Evolutionary conservation across 2,329 filamentous ascomycete genomes (phyloP).

Genomic region (Cladosporium oxysporum): DNA sequence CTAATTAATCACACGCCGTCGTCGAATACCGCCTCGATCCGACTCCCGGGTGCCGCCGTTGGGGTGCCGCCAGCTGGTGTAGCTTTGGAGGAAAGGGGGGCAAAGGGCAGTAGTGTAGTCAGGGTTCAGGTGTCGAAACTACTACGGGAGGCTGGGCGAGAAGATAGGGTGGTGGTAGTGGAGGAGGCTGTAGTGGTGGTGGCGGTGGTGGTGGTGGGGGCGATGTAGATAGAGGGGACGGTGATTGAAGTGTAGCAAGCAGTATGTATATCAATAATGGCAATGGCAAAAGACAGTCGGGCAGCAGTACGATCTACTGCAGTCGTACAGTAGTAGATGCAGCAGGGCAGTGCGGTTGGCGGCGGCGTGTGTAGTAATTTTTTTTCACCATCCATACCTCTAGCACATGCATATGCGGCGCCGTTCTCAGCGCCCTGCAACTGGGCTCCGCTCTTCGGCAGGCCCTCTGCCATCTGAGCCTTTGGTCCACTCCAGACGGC

Average conservation of each 20-base stretch:
- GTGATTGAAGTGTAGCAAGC: not conserved
- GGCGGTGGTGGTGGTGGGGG: not conserved
- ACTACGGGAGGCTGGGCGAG: not conserved
- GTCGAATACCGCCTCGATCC: slow-evolving; percentile 10
- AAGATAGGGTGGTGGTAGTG: not conserved
- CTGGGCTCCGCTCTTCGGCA: slow-evolving; percentile 18
- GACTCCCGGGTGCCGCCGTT: slow-evolving; percentile 13
- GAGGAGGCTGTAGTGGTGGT: not conserved
- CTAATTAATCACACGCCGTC: slow-evolving; percentile 17
- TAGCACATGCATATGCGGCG: slow-evolving; percentile 18
- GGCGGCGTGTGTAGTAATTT: slow-evolving; percentile 13
- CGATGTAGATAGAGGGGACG: not conserved
- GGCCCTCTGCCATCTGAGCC: not conserved
- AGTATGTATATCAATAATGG: slow-evolving; percentile 4
- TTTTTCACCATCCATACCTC: slow-evolving; percentile 5
- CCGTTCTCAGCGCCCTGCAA: slow-evolving; percentile 13
- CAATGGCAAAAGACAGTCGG: not conserved
- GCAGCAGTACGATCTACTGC: slow-evolving; percentile 1
- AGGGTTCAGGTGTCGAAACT: slow-evolving; percentile 19
- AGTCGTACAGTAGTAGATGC: not conserved
- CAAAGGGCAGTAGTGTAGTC: slow-evolving; percentile 3
- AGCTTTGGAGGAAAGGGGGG: slow-evolving; percentile 15
- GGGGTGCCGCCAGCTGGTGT: slow-evolving; percentile 14
- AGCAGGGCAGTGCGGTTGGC: not conserved
- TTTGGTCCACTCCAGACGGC: slow-evolving; percentile 2